Conservation (phyloP, 768 basidiomycete species). For the Xerocomellus intermedius region DNA sequence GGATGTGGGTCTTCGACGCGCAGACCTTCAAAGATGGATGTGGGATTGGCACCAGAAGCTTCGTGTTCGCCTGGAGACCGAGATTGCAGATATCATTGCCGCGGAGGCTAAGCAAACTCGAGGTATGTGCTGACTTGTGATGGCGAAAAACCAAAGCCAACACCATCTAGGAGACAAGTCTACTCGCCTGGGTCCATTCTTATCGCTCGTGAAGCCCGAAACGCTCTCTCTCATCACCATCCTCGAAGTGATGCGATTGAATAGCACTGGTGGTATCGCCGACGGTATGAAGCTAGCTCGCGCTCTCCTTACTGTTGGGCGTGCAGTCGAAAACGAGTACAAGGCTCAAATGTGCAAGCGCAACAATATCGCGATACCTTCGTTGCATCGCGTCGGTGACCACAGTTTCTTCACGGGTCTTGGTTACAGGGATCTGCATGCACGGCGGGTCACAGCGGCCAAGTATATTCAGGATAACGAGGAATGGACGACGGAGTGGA, state of each 20-base stretch:
- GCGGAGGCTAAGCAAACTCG: slow-evolving; percentile 33
- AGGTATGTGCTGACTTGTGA: slow-evolving; percentile 14
- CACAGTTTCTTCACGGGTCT: slow-evolving; percentile 53
- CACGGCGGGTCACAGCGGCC: slow-evolving; percentile 63
- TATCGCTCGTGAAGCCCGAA: slow-evolving; percentile 70
- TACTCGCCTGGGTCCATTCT: slow-evolving; percentile 61
- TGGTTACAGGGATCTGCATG: slow-evolving; percentile 60
- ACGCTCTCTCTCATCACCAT: slow-evolving; percentile 87
- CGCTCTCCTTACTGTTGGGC: slow-evolving; percentile 76
- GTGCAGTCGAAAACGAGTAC: slow-evolving; percentile 87
- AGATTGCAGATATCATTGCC: slow-evolving; percentile 46
- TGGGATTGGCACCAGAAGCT: slow-evolving; percentile 79
- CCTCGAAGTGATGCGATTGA: slow-evolving; percentile 81
- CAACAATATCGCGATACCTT: slow-evolving; percentile 54
- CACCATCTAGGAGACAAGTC: slow-evolving; percentile 9
- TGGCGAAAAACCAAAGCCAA: not conserved
- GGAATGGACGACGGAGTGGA: slow-evolving; percentile 81
- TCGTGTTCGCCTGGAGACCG: slow-evolving; percentile 45
- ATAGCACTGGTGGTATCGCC: slow-evolving; percentile 70
- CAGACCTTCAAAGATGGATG: slow-evolving; percentile 74
- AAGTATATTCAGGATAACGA: slow-evolving; percentile 65
- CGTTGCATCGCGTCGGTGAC: slow-evolving; percentile 26
- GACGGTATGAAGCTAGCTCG: slow-evolving; percentile 90
- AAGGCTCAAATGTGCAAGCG: slow-evolving; percentile 76
- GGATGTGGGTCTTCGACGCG: slow-evolving; percentile 41